These are phyloP conservation scores for Opeltia flavorubescens DNA, from an alignment of 495 filamentous ascomycete genomes.

Conservation along the genomic window DNA sequence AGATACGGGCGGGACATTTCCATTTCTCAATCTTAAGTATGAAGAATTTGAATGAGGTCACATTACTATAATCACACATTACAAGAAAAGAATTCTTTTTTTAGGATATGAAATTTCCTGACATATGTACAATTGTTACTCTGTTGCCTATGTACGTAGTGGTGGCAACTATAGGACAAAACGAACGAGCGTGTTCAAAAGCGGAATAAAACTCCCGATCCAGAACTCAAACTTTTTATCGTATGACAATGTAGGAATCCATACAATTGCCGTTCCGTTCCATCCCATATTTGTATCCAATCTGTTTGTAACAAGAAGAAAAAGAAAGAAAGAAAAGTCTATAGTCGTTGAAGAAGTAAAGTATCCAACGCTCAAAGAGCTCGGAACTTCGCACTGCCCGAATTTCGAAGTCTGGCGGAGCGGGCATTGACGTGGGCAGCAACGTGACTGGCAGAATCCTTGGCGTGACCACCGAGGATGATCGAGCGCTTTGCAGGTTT, in stretches of 20 bases:
- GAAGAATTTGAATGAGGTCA: too few relatives aligned
- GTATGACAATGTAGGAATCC: too few relatives aligned
- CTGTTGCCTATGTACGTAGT: too few relatives aligned
- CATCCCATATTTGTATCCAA: background rate
- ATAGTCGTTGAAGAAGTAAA: background rate
- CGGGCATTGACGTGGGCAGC: background rate
- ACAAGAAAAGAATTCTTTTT: background rate
- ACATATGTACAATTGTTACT: too few relatives aligned
- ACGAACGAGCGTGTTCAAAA: too few relatives aligned
- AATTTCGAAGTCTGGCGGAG: background rate
- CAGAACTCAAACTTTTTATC: too few relatives aligned
- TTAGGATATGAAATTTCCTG: background rate
- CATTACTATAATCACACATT: background rate
- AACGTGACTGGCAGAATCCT: background rate
- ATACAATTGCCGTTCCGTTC: too few relatives aligned
- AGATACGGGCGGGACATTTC: slow-evolving; percentile 86
- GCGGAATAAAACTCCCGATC: too few relatives aligned
- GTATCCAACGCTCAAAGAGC: background rate
- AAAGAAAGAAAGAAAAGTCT: too few relatives aligned
- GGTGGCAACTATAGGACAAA: too few relatives aligned
- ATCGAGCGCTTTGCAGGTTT: background rate
- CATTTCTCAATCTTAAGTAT: background rate
- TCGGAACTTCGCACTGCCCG: background rate
- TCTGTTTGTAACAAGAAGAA: background rate
- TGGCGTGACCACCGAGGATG: background rate